Evolutionary conservation across 208 protist genomes (phyloP).

Genomic region (Crithidia fasciculata): DNA sequence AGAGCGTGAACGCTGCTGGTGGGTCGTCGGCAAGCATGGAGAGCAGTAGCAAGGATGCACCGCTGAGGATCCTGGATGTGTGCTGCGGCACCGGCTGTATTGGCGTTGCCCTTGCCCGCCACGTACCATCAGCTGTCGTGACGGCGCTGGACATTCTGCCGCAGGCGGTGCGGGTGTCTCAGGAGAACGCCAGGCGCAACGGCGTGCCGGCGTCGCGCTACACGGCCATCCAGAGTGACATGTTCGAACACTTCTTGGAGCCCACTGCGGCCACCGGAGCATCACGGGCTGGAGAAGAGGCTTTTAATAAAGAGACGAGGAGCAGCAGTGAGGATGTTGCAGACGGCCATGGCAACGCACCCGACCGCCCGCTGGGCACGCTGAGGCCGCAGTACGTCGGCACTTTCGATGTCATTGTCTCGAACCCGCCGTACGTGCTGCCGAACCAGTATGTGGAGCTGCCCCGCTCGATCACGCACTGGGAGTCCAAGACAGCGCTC

Average conservation of each 20-base stretch:
- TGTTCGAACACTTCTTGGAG: constrained; percentile 74
- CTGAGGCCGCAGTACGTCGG: constrained; percentile 20
- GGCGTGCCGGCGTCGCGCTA: constrained; percentile 54
- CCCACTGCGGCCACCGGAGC: not conserved
- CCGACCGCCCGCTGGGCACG: constrained; percentile 19
- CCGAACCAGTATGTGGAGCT: constrained; percentile 79
- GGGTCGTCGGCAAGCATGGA: not conserved
- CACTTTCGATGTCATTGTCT: constrained; percentile 82
- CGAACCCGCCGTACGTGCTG: constrained; percentile 89
- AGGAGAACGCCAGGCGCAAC: constrained; percentile 68
- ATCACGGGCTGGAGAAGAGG: not conserved
- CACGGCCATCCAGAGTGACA: constrained; percentile 67
- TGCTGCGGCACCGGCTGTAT: constrained; percentile 90
- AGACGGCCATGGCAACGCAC: not conserved
- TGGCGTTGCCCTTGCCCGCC: constrained; percentile 82
- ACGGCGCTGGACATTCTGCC: constrained; percentile 71
- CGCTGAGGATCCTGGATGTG: constrained; percentile 78
- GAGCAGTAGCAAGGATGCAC: not conserved
- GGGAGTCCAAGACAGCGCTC: constrained; percentile 85
- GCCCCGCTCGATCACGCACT: constrained; percentile 62
- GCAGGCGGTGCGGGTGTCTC: constrained; percentile 48
- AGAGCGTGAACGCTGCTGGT: not conserved
- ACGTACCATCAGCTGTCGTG: constrained; percentile 55
- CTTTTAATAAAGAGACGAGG: not conserved
- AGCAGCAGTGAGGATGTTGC: not conserved